Evolutionary conservation across 78 protist genomes (phyloP), one percentile per base, ranked within the genome.

Genomic region (Dictyostelium brefeldianum): DNA sequence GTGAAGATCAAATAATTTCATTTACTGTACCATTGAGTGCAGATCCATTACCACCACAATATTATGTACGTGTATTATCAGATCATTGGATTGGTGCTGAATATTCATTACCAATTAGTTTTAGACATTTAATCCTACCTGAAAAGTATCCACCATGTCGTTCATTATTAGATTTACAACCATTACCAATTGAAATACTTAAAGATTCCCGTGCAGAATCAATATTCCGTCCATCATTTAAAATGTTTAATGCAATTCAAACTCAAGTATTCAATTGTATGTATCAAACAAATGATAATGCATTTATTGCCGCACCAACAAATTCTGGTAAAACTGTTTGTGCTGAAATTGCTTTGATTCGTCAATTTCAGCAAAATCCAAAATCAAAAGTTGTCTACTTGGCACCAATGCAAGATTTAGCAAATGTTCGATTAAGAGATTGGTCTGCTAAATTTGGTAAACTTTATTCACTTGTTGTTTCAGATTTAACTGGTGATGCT

Each of bases 1-100:
- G 78, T 25, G 98, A 95, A 20, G 97, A 80, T 41, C 99, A 97
- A 89, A 2, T 64, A 1, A 48, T 98, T 27, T 50, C 78, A 27
- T 97, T 99, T 96, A 96, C 96, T 3, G 98, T 99, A 47, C 99
- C 98, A 10, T 71, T 99, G 12, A 41, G 46, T 77, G 1, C 5
- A 3, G 98, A 98, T 8, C 99, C 99, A 5, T 22, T 98, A 70
- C 99, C 99, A 48, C 99, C 99, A 29, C 99, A 99, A 83, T 99
- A 99, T 97, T 99, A 97, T 79, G 83, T 99, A 7, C 95, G 90
- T 73, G 95, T 89, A 0, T 50, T 89, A 20, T 29, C 96, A 20
- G 99, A 98, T 56, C 96, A 99, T 22, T 99, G 99, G 99, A 93
- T 99, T 20, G 98, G 98, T 15, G 62, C 97, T 18, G 98, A 96